phyloP scores from a whole-genome alignment of 148 eudicot species.

The Cornus suecica region DNA sequence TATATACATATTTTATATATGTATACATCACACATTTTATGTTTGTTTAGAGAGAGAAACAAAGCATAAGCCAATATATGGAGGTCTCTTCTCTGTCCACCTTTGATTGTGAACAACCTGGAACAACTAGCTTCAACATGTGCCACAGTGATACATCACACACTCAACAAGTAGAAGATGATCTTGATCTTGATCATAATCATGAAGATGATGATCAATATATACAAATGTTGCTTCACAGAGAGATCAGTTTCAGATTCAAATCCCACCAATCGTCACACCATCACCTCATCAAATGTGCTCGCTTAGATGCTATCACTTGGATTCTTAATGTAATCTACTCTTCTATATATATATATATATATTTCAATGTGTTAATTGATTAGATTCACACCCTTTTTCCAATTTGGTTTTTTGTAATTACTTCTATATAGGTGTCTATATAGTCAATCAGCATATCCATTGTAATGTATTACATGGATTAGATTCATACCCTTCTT shows the following conservation, averaged over 20 bases:
- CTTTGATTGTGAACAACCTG: slow-evolving; percentile 16
- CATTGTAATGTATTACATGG: too few species aligned
- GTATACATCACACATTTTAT: not conserved
- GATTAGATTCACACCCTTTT: not conserved
- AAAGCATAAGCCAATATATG: not conserved
- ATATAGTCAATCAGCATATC: too few species aligned
- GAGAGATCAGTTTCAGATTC: slow-evolving; percentile 16
- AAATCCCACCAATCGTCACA: not conserved
- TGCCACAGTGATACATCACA: too few species aligned
- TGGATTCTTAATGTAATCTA: slow-evolving; percentile 28
- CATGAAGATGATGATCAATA: slow-evolving; percentile 26
- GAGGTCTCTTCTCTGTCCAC: slow-evolving; percentile 16
- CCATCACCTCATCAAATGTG: slow-evolving; percentile 6
- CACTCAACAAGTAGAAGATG: too few species aligned
- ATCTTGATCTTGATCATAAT: too few species aligned
- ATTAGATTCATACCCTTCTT: too few species aligned
- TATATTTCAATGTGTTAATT: not conserved
- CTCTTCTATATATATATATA: too few species aligned
- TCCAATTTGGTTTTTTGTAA: not conserved
- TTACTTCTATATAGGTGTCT: too few species aligned
- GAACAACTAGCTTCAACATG: not conserved
- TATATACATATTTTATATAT: too few species aligned
- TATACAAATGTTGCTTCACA: slow-evolving; percentile 17
- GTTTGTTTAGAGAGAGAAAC: not conserved
- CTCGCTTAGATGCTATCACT: slow-evolving; percentile 21